Base-by-base conservation (phyloP, 2,329 filamentous ascomycete species). In the Alternaria sp. region DNA sequence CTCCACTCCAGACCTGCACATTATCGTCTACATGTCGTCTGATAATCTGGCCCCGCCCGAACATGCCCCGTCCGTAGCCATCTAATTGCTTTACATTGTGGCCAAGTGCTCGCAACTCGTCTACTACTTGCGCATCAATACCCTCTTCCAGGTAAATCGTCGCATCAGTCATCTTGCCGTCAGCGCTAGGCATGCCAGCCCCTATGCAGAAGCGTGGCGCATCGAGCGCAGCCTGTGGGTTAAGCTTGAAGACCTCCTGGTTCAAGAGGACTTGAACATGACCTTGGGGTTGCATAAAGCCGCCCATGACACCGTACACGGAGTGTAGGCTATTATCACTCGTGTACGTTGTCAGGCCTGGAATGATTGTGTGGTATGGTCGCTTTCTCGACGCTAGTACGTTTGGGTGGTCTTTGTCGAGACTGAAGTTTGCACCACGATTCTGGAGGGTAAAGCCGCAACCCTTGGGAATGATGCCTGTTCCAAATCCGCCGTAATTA, bases 311-410 rank as follows among this genome's bases (percentile, higher is more conserved):
- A 52, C 95, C 95, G 71, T 94, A 97, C 0, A 96, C 90, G 4
- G 87, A 90, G 76, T 97, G 91, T 56, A 98, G 80, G 48, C 85
- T 88, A 26, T 86, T 86, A 68, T 96, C 92, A 4, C 81, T 80
- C 17, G 86, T 75, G 67, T 95, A 92, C 0, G 95, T 98, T 17
- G 94, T 87, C 77, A 98, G 85, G 0, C 91, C 94, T 0, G 95
- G 94, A 70, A 99, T 99, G 76, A 99, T 98, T 53, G 95, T 99
- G 78, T 98, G 95, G 79, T 98, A 99, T 0, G 95, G 95, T 44
- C 95, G 80, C 81, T 98, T 98, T 33, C 88, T 82, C 0, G 93
- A 91, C 7, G 86, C 91, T 13, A 96, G 82, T 21, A 83, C 84
- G 72, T 98, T 98, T 1, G 93, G 92, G 72, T 97, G 93, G 1